These are phyloP conservation scores for Umbelopsis sp. DNA, from an alignment of 192 early-diverging fungal species.

Conservation along the genomic window DNA sequence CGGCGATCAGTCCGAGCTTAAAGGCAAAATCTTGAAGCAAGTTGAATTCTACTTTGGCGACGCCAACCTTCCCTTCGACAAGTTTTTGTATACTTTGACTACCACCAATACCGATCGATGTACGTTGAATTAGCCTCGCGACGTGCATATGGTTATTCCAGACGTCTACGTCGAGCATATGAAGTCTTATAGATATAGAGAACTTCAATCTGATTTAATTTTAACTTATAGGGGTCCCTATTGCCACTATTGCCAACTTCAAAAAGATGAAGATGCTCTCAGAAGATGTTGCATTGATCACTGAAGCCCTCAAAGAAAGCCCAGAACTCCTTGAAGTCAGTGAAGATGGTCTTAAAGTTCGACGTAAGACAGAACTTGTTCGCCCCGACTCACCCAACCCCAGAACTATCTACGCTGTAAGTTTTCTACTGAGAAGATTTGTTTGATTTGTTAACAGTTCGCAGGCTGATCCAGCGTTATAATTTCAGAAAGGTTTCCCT, in stretches of 20 bases:
- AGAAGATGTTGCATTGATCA: conserved; percentile 42
- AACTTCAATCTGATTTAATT: neutral
- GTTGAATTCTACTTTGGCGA: conserved; percentile 71
- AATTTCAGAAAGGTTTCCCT: conserved; percentile 27
- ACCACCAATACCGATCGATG: conserved; percentile 50
- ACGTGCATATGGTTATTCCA: neutral
- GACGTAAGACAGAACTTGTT: conserved; percentile 47
- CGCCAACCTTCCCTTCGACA: conserved; percentile 59
- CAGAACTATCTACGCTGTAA: conserved; percentile 58
- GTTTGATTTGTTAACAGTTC: neutral
- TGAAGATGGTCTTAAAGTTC: conserved; percentile 48
- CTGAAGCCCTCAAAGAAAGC: conserved; percentile 58
- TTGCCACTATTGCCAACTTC: conserved; percentile 54
- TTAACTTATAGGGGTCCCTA: conserved; percentile 44
- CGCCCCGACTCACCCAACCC: conserved; percentile 38
- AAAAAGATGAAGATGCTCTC: conserved; percentile 59
- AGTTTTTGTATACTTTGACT: conserved; percentile 49
- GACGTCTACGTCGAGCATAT: neutral
- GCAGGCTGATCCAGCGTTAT: neutral
- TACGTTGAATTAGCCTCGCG: conserved; percentile 33
- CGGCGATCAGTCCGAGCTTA: conserved; percentile 28
- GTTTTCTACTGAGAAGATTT: conserved; percentile 16
- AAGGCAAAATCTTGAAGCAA: conserved; percentile 58
- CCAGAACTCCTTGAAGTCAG: conserved; percentile 56
- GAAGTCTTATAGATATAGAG: neutral